Evolutionary conservation across 495 filamentous ascomycete species (phyloP).

Genomic region (Daldinia vernicosa): DNA sequence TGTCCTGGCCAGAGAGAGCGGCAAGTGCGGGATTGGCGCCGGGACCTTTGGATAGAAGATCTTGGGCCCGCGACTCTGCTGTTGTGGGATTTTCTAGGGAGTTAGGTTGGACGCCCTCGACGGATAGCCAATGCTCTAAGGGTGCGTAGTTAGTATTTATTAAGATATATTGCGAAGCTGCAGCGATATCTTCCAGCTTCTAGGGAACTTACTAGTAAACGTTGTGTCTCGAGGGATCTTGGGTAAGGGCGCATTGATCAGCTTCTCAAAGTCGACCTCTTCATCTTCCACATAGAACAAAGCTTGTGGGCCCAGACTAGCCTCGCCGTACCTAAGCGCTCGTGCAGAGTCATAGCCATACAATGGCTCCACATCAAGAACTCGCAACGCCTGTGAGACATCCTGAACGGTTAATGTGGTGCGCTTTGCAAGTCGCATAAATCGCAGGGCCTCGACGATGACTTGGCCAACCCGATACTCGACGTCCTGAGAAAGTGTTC

Average conservation of each 20-base stretch:
- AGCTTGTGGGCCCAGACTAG: slow-evolving; percentile 90
- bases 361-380: slow-evolving; percentile 90
- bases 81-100: slow-evolving; percentile 95
- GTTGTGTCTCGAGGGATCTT: slow-evolving; percentile 93
- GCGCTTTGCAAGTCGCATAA: slow-evolving; percentile 88
- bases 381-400: slow-evolving; percentile 79
- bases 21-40: slow-evolving; percentile 83
- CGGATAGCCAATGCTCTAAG: slow-evolving; percentile 91
- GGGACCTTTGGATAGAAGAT: slow-evolving; percentile 87
- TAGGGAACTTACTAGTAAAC: slow-evolving; percentile 74
- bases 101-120: slow-evolving; percentile 94
- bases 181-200: neutral
- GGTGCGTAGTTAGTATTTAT: slow-evolving; percentile 24
- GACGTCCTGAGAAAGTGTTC: slow-evolving; percentile 88
- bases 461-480: slow-evolving; percentile 94
- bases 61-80: slow-evolving; percentile 78
- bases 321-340: slow-evolving; percentile 89
- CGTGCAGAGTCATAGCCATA: slow-evolving; percentile 94
- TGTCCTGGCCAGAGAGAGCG: slow-evolving; percentile 82
- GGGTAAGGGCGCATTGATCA: slow-evolving; percentile 94
- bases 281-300: slow-evolving; percentile 98
- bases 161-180: neutral
- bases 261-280: slow-evolving; percentile 97
- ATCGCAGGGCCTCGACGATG: slow-evolving; percentile 89
- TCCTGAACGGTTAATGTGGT: slow-evolving; percentile 86